Evolutionary conservation across 2,329 filamentous ascomycete genomes (phyloP).

Genomic region (Thelonectria olida): DNA sequence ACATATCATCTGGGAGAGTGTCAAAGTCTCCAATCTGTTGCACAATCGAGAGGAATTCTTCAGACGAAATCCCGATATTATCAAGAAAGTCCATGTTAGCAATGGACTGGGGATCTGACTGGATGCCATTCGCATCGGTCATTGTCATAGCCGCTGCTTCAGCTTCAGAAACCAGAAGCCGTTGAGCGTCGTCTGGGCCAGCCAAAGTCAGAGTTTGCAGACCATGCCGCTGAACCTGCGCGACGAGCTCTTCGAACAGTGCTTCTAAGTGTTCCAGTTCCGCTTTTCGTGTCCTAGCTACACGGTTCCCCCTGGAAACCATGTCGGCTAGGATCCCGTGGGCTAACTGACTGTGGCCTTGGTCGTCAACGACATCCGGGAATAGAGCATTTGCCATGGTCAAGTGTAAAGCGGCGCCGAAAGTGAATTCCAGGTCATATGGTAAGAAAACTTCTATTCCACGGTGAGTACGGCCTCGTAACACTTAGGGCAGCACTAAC

Average conservation of each 20-base stretch:
- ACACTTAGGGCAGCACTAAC: constrained; percentile 29
- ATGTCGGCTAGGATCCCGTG: constrained; percentile 46
- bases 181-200: constrained; percentile 11
- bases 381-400: constrained; percentile 50
- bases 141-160: not conserved
- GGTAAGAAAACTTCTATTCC: constrained; percentile 47
- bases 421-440: constrained; percentile 50
- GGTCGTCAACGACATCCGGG: constrained; percentile 40
- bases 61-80: constrained; percentile 49
- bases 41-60: constrained; percentile 50
- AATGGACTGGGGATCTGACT: not conserved
- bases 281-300: constrained; percentile 44
- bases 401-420: constrained; percentile 46
- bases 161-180: constrained; percentile 11
- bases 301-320: constrained; percentile 44
- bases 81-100: constrained; percentile 45
- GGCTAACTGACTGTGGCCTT: constrained; percentile 31
- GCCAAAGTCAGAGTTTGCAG: constrained; percentile 37
- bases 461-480: not conserved
- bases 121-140: not conserved
- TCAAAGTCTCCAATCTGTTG: constrained; percentile 44
- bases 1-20: constrained; percentile 31
- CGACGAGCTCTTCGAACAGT: constrained; percentile 40
- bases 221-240: constrained; percentile 36
- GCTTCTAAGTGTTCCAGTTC: constrained; percentile 44